Percentiles rank a stretch among this genome's conserved stretches.
phyloP scores from a whole-genome alignment of 2,329 filamentous ascomycete genomes.

The Nigrospora oryzae region DNA sequence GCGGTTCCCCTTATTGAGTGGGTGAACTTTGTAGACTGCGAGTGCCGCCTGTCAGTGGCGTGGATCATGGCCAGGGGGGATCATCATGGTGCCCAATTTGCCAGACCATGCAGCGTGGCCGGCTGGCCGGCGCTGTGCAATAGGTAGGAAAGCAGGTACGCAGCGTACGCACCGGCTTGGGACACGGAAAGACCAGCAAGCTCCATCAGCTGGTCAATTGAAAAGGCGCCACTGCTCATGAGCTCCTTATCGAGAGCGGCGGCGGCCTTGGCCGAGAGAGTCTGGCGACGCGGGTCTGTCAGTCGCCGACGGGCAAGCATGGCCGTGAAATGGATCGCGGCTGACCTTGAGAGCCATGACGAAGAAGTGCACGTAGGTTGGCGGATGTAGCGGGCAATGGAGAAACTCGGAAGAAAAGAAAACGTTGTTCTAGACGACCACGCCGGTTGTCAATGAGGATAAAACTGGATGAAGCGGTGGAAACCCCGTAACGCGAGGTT shows the following conservation, averaged over 20 bases:
- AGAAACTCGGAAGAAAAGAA: no score
- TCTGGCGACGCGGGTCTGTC: conserved; percentile 39
- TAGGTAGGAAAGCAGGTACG: neutral
- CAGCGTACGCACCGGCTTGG: conserved; percentile 59
- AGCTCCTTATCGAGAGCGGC: conserved; percentile 86
- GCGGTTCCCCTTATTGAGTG: conserved; percentile 58
- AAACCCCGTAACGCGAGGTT: no score
- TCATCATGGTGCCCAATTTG: neutral
- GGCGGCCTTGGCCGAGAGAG: conserved; percentile 78
- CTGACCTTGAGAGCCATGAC: conserved; percentile 1
- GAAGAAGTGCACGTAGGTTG: neutral
- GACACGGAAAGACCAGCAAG: conserved; percentile 88
- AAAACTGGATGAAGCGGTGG: no score
- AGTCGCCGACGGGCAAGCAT: conserved; percentile 7
- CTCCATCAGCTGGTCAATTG: conserved; percentile 95
- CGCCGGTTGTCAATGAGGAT: no score
- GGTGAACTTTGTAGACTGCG: conserved; percentile 76
- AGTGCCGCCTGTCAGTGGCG: neutral
- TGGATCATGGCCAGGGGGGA: neutral
- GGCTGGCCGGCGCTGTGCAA: neutral
- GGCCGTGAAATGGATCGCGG: neutral
- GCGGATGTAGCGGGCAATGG: no score
- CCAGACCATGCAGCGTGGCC: neutral
- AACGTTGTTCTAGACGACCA: no score
- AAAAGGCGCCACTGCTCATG: conserved; percentile 83